Evolutionary conservation across 306 rosid species (phyloP).

Genomic region (Ochetophila trinervis): DNA sequence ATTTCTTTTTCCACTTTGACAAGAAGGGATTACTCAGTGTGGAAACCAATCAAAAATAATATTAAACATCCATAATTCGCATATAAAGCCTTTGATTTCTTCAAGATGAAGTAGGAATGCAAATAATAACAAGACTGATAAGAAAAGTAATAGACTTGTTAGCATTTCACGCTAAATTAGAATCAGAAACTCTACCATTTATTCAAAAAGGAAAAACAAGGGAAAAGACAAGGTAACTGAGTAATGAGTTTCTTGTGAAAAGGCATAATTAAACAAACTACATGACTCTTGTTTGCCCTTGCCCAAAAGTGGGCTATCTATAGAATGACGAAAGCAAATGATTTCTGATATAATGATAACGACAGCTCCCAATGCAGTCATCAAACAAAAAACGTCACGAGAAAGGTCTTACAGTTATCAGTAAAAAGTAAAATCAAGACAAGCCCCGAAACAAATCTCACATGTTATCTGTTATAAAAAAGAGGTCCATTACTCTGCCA

Average conservation of each 20-base stretch:
- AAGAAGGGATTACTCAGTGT: not conserved
- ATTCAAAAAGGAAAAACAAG: not conserved
- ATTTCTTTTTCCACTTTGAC: conserved; percentile 2
- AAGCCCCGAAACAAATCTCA: conserved; percentile 28
- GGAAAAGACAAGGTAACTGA: conserved; percentile 5
- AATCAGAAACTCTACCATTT: not conserved
- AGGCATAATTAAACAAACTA: not conserved
- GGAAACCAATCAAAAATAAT: not conserved
- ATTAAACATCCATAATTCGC: not conserved
- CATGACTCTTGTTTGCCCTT: not conserved
- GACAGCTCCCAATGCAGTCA: conserved; percentile 1
- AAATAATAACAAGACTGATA: not conserved
- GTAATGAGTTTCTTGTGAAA: not conserved
- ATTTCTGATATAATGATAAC: too few species aligned
- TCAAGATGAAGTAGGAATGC: not conserved
- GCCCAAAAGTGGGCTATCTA: too few species aligned
- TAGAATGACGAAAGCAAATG: too few species aligned
- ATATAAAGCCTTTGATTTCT: not conserved
- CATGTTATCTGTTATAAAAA: conserved; percentile 73
- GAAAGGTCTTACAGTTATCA: not conserved
- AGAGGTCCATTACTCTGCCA: conserved; percentile 72
- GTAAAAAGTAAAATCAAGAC: not conserved
- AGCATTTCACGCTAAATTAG: not conserved
- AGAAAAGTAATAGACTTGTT: not conserved
- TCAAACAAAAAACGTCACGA: not conserved